These are phyloP conservation scores for Scorias spongiosa DNA, from an alignment of 2,329 filamentous ascomycete genomes.

Conservation along the genomic window DNA sequence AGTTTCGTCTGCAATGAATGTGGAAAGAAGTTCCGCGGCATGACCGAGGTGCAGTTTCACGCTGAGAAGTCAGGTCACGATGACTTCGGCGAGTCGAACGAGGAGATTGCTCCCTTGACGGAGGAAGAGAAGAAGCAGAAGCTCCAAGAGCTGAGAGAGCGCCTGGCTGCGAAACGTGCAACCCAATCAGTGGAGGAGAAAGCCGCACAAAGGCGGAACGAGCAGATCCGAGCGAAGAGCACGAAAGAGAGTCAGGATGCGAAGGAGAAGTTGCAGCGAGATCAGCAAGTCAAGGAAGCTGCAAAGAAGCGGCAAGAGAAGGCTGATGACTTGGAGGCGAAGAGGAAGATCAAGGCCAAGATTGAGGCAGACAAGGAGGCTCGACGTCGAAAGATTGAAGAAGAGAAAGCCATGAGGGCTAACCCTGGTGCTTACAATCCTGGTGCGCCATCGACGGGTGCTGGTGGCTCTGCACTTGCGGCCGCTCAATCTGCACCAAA, in stretches of 20 bases:
- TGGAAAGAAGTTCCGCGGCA: constrained; percentile 73
- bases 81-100: constrained; percentile 84
- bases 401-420: constrained; percentile 71
- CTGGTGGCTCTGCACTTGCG: constrained; percentile 28
- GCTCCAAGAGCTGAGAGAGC: constrained; percentile 58
- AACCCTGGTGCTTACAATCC: constrained; percentile 44
- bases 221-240: constrained; percentile 70
- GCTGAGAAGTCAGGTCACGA: constrained; percentile 80
- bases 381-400: constrained; percentile 68
- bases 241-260: constrained; percentile 78
- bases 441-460: constrained; percentile 23
- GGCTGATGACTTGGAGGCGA: constrained; percentile 66
- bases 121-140: constrained; percentile 80
- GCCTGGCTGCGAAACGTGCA: constrained; percentile 57
- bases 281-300: constrained; percentile 86
- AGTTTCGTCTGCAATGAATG: constrained; percentile 92
- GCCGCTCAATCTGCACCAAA: constrained; percentile 39
- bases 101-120: constrained; percentile 79
- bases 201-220: constrained; percentile 69
- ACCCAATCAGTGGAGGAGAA: constrained; percentile 57
- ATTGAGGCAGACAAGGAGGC: constrained; percentile 92
- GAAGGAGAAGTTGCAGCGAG: constrained; percentile 74
- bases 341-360: constrained; percentile 78
- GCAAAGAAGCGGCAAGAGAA: constrained; percentile 79
- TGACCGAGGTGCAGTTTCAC: constrained; percentile 74